Percentiles rank a stretch among this genome's conserved stretches.
Evolutionary conservation across 805 yeast genomes (phyloP).

Genomic region (Sugiyamaella mastotermitis): DNA sequence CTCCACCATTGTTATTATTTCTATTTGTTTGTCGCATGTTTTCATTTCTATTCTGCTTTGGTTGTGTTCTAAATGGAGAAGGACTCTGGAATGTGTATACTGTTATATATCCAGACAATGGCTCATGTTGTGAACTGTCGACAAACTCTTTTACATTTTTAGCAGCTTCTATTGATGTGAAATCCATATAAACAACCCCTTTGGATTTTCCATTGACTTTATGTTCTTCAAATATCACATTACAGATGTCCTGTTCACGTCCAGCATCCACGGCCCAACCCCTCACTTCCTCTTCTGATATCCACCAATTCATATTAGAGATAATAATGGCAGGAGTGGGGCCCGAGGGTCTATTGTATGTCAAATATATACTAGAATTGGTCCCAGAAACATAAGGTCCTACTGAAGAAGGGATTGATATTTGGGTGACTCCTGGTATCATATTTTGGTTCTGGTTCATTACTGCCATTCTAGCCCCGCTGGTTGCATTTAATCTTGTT

Average conservation of each 20-base stretch:
- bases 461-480: too few relatives aligned
- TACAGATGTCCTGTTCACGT: constrained; percentile 4
- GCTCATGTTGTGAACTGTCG: not conserved
- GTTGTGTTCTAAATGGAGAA: not conserved
- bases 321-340: constrained; percentile 8
- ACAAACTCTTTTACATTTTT: constrained; percentile 8
- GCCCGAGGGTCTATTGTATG: too few relatives aligned
- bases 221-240: constrained; percentile 19
- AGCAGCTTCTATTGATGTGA: constrained; percentile 11
- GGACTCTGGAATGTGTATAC: not conserved
- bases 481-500: too few relatives aligned
- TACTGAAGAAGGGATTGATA: too few relatives aligned
- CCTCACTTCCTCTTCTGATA: constrained; percentile 20
- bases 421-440: too few relatives aligned
- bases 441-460: too few relatives aligned
- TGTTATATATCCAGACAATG: not conserved
- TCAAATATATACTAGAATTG: too few relatives aligned
- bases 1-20: not conserved
- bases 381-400: too few relatives aligned
- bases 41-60: not conserved
- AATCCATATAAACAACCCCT: constrained; percentile 17
- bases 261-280: constrained; percentile 17
- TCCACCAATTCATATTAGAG: constrained; percentile 20
- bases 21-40: too few relatives aligned
- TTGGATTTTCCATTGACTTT: constrained; percentile 21